Percentiles rank a stretch among this genome's conserved stretches.
These are phyloP conservation scores for Mycena filopes DNA, from an alignment of 768 basidiomycete species.

Conservation along the genomic window DNA sequence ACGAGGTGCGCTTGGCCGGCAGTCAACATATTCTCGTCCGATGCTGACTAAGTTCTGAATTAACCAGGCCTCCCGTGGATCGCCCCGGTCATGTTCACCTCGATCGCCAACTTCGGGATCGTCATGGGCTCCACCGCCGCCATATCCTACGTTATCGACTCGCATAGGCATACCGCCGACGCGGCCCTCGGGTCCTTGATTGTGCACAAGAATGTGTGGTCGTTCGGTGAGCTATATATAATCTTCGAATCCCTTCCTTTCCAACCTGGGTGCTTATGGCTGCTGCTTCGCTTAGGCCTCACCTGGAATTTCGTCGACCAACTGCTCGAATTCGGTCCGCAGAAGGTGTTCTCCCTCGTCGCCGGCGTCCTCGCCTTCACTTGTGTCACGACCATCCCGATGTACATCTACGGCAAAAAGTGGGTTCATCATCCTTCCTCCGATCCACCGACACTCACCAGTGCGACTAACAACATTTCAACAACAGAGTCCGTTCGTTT, in stretches of 20 bases:
- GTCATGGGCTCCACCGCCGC: slow-evolving; percentile 25
- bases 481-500: slow-evolving; percentile 12
- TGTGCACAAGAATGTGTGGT: slow-evolving; percentile 28
- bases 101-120: slow-evolving; percentile 23
- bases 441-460: no score
- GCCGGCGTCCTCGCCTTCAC: slow-evolving; percentile 9
- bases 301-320: slow-evolving; percentile 25
- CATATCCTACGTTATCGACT: slow-evolving; percentile 26
- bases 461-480: no score
- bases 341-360: slow-evolving; percentile 22
- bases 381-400: slow-evolving; percentile 15
- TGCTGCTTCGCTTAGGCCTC: not conserved
- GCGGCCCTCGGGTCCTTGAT: slow-evolving; percentile 25
- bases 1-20: not conserved
- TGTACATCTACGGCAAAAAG: slow-evolving; percentile 28
- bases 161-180: slow-evolving; percentile 25
- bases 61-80: slow-evolving; percentile 17
- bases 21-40: not conserved
- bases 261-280: no score
- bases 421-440: not conserved
- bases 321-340: slow-evolving; percentile 18
- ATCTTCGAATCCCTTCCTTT: no score
- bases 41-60: no score
- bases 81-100: slow-evolving; percentile 25
- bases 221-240: not conserved